Percentiles rank a stretch among this genome's conserved stretches.
phyloP scores from a whole-genome alignment of 2,329 filamentous ascomycete genomes.

The Xylariaceae sp. region DNA sequence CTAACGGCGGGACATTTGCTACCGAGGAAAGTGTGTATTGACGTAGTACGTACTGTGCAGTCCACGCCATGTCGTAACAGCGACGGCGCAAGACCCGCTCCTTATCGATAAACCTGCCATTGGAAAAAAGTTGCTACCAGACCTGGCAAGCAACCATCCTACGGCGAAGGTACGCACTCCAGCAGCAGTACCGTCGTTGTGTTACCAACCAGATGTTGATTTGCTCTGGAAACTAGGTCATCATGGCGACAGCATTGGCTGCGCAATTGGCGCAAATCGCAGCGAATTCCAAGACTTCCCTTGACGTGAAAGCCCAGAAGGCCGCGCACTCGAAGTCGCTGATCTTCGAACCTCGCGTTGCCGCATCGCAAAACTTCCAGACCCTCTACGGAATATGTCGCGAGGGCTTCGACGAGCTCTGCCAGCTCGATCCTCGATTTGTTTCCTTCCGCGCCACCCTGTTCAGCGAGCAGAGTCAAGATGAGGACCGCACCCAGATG shows the following conservation, averaged over 20 bases:
- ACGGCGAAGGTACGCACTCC: background rate
- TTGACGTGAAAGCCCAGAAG: constrained; percentile 91
- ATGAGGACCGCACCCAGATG: constrained; percentile 81
- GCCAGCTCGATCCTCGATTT: constrained; percentile 78
- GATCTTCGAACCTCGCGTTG: constrained; percentile 82
- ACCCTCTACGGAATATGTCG: constrained; percentile 80
- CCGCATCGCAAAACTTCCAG: constrained; percentile 84
- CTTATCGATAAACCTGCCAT: constrained; percentile 16
- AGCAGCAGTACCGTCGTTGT: background rate
- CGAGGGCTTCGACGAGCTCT: constrained; percentile 88
- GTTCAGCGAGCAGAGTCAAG: constrained; percentile 90
- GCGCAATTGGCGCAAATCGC: constrained; percentile 92
- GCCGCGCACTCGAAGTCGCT: constrained; percentile 88
- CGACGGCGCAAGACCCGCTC: background rate
- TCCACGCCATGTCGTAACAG: background rate
- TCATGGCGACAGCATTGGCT: constrained; percentile 81
- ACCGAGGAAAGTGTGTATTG: background rate
- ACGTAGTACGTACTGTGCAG: background rate
- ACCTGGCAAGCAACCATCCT: constrained; percentile 1
- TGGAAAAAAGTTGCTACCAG: constrained; percentile 20
- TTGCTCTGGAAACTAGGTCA: constrained; percentile 10
- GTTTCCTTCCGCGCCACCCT: constrained; percentile 67
- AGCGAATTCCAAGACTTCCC: constrained; percentile 79
- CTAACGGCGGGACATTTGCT: background rate
- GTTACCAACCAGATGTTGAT: constrained; percentile 11